Conservation (phyloP, 176 grass and related monocot genomes). For the Cenchrus americanus region DNA sequence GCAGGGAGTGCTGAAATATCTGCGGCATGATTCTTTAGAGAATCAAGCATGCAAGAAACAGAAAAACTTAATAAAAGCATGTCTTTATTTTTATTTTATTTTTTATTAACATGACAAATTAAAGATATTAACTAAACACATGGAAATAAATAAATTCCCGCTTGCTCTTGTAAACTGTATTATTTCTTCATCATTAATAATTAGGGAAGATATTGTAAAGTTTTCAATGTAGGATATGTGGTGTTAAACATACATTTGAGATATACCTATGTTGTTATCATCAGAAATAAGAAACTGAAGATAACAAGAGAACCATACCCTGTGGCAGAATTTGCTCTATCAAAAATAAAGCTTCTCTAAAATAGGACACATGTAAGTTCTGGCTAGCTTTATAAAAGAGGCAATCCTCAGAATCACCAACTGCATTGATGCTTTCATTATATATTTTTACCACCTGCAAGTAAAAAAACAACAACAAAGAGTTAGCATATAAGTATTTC, state of each 20-base stretch:
- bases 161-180: conserved; percentile 24
- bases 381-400: conserved; percentile 51
- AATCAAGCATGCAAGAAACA: conserved; percentile 8
- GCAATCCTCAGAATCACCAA: conserved; percentile 44
- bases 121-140: neutral
- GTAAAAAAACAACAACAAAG: conserved; percentile 22
- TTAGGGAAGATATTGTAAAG: conserved; percentile 4
- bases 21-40: conserved; percentile 6
- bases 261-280: conserved; percentile 14
- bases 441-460: conserved; percentile 57
- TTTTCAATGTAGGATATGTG: neutral
- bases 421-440: conserved; percentile 45
- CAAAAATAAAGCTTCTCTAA: conserved; percentile 55
- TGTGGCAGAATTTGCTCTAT: conserved; percentile 54
- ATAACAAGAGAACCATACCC: conserved; percentile 40
- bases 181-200: conserved; percentile 6
- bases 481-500: conserved; percentile 31
- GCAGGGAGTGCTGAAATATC: neutral
- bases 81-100: conserved; percentile 5
- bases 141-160: neutral
- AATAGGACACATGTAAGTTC: conserved; percentile 50
- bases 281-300: neutral
- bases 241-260: neutral
- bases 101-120: conserved; percentile 17
- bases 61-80: neutral